Base-by-base conservation (phyloP, 2,329 filamentous ascomycete species). In the Balansia obtecta region DNA sequence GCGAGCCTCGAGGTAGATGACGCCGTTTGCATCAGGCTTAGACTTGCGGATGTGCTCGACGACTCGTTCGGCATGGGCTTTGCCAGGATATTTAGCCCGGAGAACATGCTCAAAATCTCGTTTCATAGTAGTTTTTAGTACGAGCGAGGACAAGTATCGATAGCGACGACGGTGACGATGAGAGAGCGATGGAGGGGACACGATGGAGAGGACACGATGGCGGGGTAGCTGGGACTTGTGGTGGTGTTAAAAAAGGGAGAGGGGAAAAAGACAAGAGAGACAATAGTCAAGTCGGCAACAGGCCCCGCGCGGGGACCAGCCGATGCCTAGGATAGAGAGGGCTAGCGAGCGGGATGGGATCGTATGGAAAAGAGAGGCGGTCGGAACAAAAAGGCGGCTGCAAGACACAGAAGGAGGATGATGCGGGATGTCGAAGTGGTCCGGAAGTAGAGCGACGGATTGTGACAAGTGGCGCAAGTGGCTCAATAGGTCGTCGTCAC, bases 1-100 rank as follows among this genome's bases (percentile, higher is more conserved):
- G 62, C 90, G 86, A 49, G 83, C 86, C 71, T 97, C 91, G 44
- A 97, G 75, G 64, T 96, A 98, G 51, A 98, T 76, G 16, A 91
- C 75, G 45, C 89, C 90, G 33, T 61, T 63, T 51, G 74, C 74
- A 55, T 79, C 74, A 33, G 85, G 80, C 40, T 82, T 71, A 63
- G 86, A 81, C 53, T 78, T 71, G 50, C 77, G 76, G 55, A 97
- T 83, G 65, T 83, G 85, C 53, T 88, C 80, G 52, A 83, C 86
- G n/a, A 97, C 90, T 54, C 85, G 83, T 59, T 79, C 79, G 53
- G 86, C 88, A 68, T 98, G 93, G 30, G 78, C 75, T 72, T 96
- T 97, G 60, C 86, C 91, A 22, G 93, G 93, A 65, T 84, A 84
- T 62, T 83, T 84, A 56, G 74, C 77, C 69, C 72, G 69, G 53